These are phyloP conservation scores for Metschnikowia drakensbergensis DNA, from an alignment of 805 yeast species.

Conservation along the genomic window DNA sequence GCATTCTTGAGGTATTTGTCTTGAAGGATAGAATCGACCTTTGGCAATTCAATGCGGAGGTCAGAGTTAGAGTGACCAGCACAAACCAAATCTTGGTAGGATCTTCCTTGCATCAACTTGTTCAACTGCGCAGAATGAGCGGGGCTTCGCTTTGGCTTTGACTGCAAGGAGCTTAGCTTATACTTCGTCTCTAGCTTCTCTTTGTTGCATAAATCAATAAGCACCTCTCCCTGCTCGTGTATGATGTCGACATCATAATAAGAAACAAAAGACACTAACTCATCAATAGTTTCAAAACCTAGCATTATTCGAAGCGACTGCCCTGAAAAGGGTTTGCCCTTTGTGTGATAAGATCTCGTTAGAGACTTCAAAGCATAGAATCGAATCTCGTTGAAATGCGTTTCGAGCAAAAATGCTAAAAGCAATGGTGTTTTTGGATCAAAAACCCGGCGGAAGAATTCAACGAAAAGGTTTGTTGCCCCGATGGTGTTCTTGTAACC, in stretches of 20 bases:
- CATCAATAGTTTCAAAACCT: constrained; percentile 62
- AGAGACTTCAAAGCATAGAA: constrained; percentile 68
- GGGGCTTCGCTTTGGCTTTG: constrained; percentile 37
- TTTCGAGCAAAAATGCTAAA: constrained; percentile 70
- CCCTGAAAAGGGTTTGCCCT: constrained; percentile 61
- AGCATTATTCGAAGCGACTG: constrained; percentile 46
- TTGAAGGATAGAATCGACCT: neutral
- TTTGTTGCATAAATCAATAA: constrained; percentile 40
- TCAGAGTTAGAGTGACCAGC: constrained; percentile 30
- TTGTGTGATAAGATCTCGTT: constrained; percentile 62
- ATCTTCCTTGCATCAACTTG: constrained; percentile 21
- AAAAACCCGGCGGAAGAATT: constrained; percentile 57
- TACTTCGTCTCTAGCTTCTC: constrained; percentile 39
- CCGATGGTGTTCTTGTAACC: constrained; percentile 51
- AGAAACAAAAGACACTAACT: constrained; percentile 52
- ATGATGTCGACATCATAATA: constrained; percentile 56
- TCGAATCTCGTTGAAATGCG: constrained; percentile 74
- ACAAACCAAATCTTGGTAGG: constrained; percentile 29
- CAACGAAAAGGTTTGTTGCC: constrained; percentile 54
- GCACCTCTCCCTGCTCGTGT: constrained; percentile 25
- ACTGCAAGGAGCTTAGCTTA: constrained; percentile 35
- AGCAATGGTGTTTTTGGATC: constrained; percentile 55
- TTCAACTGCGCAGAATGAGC: constrained; percentile 33
- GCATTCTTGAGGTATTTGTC: neutral
- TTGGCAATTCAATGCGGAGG: constrained; percentile 15